Percentiles rank a stretch among this genome's conserved stretches.
phyloP scores from a whole-genome alignment of 2,329 filamentous ascomycete species.

The Cladophialophora psammophila region DNA sequence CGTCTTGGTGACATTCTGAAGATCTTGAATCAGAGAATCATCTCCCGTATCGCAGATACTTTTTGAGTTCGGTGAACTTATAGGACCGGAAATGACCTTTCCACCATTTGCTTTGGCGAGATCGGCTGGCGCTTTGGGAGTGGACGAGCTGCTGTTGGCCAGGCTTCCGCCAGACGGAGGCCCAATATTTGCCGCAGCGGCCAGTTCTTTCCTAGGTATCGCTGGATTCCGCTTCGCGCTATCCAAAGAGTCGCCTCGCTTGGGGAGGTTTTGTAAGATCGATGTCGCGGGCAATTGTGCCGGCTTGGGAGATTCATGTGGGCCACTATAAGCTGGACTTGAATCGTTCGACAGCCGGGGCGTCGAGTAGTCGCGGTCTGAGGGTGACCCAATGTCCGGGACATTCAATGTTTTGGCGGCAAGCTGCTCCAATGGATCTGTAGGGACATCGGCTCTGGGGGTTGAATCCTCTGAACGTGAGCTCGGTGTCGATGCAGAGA shows the following conservation, averaged over 20 bases:
- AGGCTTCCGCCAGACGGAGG: constrained; percentile 47
- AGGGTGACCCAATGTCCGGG: constrained; percentile 44
- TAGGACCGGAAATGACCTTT: constrained; percentile 51
- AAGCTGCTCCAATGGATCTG: constrained; percentile 29
- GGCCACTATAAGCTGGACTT: constrained; percentile 62
- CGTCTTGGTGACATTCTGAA: constrained; percentile 39
- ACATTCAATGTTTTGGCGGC: constrained; percentile 31
- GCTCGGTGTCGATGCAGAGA: constrained; percentile 46
- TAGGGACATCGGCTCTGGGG: constrained; percentile 28
- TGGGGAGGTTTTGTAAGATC: constrained; percentile 53
- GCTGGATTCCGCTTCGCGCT: constrained; percentile 44
- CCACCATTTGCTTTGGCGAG: constrained; percentile 49
- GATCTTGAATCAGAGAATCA: constrained; percentile 28
- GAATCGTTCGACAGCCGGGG: constrained; percentile 68
- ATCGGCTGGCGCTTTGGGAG: constrained; percentile 27
- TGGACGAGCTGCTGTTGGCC: constrained; percentile 35
- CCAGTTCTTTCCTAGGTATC: constrained; percentile 71
- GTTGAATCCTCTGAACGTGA: constrained; percentile 45
- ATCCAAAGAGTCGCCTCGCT: constrained; percentile 68
- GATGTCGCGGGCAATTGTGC: constrained; percentile 43
- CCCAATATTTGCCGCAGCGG: constrained; percentile 42
- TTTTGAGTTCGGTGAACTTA: constrained; percentile 52
- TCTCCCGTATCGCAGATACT: constrained; percentile 52
- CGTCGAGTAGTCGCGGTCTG: constrained; percentile 44
- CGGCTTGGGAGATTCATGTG: constrained; percentile 50